A percentile compares a stretch with the other conserved stretches of the same genome.
These are phyloP conservation scores for Paracoccidioides lutzii DNA, from an alignment of 2,329 filamentous ascomycete genomes.

Conservation along the genomic window DNA sequence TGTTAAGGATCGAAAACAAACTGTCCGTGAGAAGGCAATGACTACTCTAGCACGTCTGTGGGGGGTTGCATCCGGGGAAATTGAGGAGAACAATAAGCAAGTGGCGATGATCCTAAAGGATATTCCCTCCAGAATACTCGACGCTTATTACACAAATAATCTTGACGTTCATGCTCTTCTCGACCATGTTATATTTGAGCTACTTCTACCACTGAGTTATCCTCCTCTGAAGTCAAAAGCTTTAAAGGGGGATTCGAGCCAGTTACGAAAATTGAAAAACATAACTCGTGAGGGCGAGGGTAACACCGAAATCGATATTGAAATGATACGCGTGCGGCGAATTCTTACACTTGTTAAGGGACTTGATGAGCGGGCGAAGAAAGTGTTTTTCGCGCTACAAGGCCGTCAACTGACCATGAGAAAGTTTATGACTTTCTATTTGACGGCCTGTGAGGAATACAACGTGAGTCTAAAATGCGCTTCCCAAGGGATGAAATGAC, in stretches of 20 bases:
- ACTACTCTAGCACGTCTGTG: constrained; percentile 72
- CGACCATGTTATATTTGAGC: constrained; percentile 75
- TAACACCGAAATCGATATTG: constrained; percentile 30
- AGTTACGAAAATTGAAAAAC: constrained; percentile 43
- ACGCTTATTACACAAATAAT: constrained; percentile 83
- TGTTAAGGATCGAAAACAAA: constrained; percentile 70
- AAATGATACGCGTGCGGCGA: constrained; percentile 65
- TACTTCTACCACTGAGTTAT: constrained; percentile 76
- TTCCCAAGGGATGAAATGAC: neutral
- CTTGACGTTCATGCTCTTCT: constrained; percentile 71
- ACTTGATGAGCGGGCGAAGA: constrained; percentile 64
- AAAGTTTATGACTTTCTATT: constrained; percentile 59
- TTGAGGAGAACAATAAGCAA: constrained; percentile 66
- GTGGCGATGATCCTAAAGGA: constrained; percentile 63
- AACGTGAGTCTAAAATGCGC: constrained; percentile 39
- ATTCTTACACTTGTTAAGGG: constrained; percentile 70
- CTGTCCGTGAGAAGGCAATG: constrained; percentile 78
- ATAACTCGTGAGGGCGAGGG: constrained; percentile 22
- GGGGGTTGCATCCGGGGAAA: constrained; percentile 83
- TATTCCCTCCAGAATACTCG: constrained; percentile 74
- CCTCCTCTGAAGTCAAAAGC: constrained; percentile 53
- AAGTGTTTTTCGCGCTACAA: constrained; percentile 79
- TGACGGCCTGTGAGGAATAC: constrained; percentile 75
- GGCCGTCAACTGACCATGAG: constrained; percentile 62
- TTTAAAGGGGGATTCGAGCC: constrained; percentile 34